Evolutionary conservation across 164 flowering plant species (phyloP).

Genomic region (Saururus chinensis): DNA sequence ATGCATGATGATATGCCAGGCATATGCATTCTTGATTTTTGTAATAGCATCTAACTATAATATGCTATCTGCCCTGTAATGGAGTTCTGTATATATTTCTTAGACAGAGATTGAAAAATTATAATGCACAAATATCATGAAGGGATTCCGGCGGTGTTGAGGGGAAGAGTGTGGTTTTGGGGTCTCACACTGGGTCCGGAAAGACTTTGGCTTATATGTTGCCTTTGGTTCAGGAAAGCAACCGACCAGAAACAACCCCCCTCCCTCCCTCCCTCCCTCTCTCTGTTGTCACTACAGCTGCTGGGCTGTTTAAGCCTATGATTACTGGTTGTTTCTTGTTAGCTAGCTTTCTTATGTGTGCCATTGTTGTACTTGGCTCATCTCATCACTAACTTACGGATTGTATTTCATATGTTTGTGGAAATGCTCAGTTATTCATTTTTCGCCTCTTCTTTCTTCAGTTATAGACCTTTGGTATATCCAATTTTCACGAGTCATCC

Average conservation of each 20-base stretch:
- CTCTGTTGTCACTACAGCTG: background rate
- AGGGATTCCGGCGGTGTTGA: constrained; percentile 80
- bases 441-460: background rate
- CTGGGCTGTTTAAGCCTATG: background rate
- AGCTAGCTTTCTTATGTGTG: no score
- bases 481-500: no score
- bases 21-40: no score
- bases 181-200: constrained; percentile 97
- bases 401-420: background rate
- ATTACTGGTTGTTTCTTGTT: background rate
- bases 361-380: background rate
- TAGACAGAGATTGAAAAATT: constrained; percentile 73
- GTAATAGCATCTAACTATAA: no score
- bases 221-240: constrained; percentile 84
- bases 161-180: constrained; percentile 83
- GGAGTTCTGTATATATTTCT: background rate
- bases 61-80: no score
- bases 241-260: no score
- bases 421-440: background rate
- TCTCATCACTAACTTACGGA: background rate
- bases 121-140: constrained; percentile 89
- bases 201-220: constrained; percentile 90
- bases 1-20: no score
- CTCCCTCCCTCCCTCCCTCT: background rate
- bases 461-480: no score